phyloP scores from a whole-genome alignment of 139 green algal genomes.

The Chlorokybus atmophyticus region DNA sequence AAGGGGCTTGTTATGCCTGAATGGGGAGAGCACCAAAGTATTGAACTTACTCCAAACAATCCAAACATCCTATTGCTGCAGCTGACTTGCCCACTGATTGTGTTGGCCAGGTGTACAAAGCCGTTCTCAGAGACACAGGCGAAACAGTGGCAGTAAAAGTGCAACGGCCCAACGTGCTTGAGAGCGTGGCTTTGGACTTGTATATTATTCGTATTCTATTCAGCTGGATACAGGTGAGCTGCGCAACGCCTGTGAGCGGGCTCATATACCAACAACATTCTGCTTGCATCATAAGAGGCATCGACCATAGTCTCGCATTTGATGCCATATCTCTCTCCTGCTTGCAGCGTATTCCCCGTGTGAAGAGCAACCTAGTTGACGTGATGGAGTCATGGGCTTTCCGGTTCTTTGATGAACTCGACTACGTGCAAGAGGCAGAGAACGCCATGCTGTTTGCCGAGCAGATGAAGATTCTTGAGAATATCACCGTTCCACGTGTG shows the following conservation, averaged over 20 bases:
- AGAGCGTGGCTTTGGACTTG: slow-evolving; percentile 73
- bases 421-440: slow-evolving; percentile 79
- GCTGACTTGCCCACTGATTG: too few relatives aligned
- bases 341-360: too few relatives aligned
- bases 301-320: too few relatives aligned
- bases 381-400: slow-evolving; percentile 40
- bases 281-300: too few relatives aligned
- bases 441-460: slow-evolving; percentile 60
- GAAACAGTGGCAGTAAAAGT: slow-evolving; percentile 88
- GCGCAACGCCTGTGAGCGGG: too few relatives aligned
- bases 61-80: too few relatives aligned
- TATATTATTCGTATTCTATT: slow-evolving; percentile 75
- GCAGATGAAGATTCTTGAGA: slow-evolving; percentile 35
- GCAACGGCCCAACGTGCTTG: slow-evolving; percentile 68
- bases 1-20: background rate
- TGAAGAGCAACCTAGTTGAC: too few relatives aligned
- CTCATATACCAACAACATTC: slow-evolving; percentile 59
- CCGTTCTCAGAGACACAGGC: slow-evolving; percentile 46
- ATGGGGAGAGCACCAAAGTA: background rate
- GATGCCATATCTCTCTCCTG: too few relatives aligned
- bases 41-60: background rate
- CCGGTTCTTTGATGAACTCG: slow-evolving; percentile 76
- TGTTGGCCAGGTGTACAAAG: slow-evolving; percentile 71
- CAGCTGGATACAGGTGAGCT: too few relatives aligned
- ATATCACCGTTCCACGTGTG: slow-evolving; percentile 14